These are phyloP conservation scores for Sporothrix dimorphospora DNA, from an alignment of 2,329 filamentous ascomycete genomes.

Conservation along the genomic window DNA sequence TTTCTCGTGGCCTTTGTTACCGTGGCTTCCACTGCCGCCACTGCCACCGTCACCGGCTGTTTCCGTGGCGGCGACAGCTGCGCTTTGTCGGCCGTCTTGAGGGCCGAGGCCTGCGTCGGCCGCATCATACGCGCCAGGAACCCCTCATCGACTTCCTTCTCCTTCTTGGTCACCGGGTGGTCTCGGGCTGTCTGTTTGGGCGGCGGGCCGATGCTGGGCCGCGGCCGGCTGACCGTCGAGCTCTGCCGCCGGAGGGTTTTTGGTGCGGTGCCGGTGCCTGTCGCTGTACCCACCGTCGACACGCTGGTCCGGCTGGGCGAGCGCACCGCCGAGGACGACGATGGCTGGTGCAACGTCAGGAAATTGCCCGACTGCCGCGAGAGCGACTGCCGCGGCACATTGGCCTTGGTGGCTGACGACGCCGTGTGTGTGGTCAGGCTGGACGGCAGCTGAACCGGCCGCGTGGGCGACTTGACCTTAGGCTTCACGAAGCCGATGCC, in stretches of 20 bases:
- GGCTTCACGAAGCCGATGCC: conserved; percentile 57
- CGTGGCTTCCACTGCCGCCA: not conserved
- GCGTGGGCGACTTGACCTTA: conserved; percentile 69
- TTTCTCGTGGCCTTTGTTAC: not conserved
- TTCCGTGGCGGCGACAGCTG: conserved; percentile 49
- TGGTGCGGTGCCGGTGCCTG: not conserved
- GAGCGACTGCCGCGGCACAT: conserved; percentile 44
- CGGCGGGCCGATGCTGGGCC: conserved; percentile 61
- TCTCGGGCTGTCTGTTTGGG: conserved; percentile 60
- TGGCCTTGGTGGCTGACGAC: conserved; percentile 65
- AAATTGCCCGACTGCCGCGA: conserved; percentile 46
- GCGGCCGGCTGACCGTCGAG: conserved; percentile 49
- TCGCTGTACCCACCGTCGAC: conserved; percentile 34
- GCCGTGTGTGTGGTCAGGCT: conserved; percentile 72
- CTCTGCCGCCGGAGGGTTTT: conserved; percentile 48
- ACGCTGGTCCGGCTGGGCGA: conserved; percentile 52
- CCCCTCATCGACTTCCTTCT: conserved; percentile 64
- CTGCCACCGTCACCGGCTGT: not conserved
- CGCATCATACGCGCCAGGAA: conserved; percentile 84
- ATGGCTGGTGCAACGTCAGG: conserved; percentile 39
- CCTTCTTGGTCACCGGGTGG: conserved; percentile 51
- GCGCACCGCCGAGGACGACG: conserved; percentile 40
- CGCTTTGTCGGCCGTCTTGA: conserved; percentile 67
- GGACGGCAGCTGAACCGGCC: conserved; percentile 66
- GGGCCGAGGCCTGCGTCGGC: conserved; percentile 70